Evolutionary conservation across 345 rosid species (phyloP).

Genomic region (Bruguiera sexangula): DNA sequence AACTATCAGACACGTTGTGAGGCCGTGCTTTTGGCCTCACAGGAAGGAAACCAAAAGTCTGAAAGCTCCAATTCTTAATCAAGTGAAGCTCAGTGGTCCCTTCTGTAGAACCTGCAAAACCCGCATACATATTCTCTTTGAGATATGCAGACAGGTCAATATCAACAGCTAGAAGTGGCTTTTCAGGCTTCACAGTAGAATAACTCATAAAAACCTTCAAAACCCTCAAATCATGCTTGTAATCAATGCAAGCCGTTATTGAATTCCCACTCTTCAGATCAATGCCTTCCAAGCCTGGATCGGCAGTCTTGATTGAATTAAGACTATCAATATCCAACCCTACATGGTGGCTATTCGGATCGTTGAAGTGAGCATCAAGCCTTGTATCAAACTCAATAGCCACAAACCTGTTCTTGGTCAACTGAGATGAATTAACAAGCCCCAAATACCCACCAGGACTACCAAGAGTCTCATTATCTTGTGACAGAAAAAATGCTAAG

Average conservation of each 20-base stretch:
- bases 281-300: slow-evolving; percentile 43
- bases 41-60: slow-evolving; percentile 59
- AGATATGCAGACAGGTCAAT: slow-evolving; percentile 64
- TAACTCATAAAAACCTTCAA: slow-evolving; percentile 69
- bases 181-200: slow-evolving; percentile 50
- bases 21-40: slow-evolving; percentile 47
- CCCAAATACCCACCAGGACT: slow-evolving; percentile 80
- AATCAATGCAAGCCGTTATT: slow-evolving; percentile 78
- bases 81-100: slow-evolving; percentile 90
- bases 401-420: slow-evolving; percentile 70
- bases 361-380: slow-evolving; percentile 55
- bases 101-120: slow-evolving; percentile 92
- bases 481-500: slow-evolving; percentile 79
- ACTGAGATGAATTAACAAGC: slow-evolving; percentile 68
- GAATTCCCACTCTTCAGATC: slow-evolving; percentile 75
- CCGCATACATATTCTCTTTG: slow-evolving; percentile 57
- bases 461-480: slow-evolving; percentile 62
- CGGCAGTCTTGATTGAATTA: slow-evolving; percentile 61
- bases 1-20: slow-evolving; percentile 76
- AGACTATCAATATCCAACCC: slow-evolving; percentile 75
- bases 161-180: slow-evolving; percentile 49
- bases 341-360: slow-evolving; percentile 68
- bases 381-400: slow-evolving; percentile 86
- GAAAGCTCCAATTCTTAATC: slow-evolving; percentile 73
- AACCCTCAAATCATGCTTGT: slow-evolving; percentile 62